Evolutionary conservation across 192 early-diverging fungal genomes (phyloP), one percentile per base, ranked within the genome.

Genomic region (Dimargaris xerosporica): DNA sequence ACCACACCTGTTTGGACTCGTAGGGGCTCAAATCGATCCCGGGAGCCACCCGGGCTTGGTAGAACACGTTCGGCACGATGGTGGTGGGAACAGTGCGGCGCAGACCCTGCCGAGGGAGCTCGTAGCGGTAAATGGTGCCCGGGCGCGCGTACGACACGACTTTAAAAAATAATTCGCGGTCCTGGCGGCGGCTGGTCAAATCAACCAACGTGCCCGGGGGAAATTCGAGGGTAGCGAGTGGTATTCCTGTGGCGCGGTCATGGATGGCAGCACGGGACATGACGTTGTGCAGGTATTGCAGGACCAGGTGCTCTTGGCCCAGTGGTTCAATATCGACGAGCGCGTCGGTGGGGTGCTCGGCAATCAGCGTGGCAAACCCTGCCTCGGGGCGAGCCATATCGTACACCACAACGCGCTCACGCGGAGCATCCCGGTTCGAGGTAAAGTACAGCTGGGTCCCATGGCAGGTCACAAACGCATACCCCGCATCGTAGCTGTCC

Each of bases 1-100:
- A 82, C 60, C 83, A 88, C 30, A 85, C 72, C 68, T 88, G 86
- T 44, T 79, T 75, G 30, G 81, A 79, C 63, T 80, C 76, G 39
- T 81, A 78, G 28, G 71, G 30, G 29, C 64, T 65, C 12, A 65
- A 64, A 41, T 86, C 66, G 56, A 82, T 68, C 56, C 75, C 77
- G 44, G 28, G 29, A 39, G 29, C n/a, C 28, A 56, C 28, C 29
- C 29, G 28, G 29, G 29, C 12, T 34, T 39, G 54, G 54, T 31
- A 39, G 30, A 72, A 66, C 44, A 85, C 78, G 21, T 72, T 45
- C 5, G 77, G 70, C 56, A 74, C 61, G 21, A 71, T 23, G 63
- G 75, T 80, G 23, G 74, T 60, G 23, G 74, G 60, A 10, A 19
- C 10, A 52, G 10, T 21, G 28, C 15, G 50, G 50, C 15, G 11